Evolutionary conservation across 23 red algal genomes (phyloP), one percentile per base, ranked within the genome.

Genomic region (Gracilaria caudata): DNA sequence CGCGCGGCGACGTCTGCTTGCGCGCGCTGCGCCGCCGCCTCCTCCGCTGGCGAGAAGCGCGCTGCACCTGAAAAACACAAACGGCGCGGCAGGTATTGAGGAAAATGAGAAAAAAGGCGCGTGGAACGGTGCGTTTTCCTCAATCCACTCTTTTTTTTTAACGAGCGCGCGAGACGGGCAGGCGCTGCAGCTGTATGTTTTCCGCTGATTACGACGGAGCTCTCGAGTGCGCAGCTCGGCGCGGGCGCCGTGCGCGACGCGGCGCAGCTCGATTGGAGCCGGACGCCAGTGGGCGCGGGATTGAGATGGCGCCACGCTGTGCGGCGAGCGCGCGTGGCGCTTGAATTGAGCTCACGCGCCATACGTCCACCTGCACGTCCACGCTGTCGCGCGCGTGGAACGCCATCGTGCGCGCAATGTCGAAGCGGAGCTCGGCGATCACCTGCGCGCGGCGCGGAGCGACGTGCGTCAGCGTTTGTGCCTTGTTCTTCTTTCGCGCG

Each of bases 301-400:
- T n/a, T n/a, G n/a, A n/a, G n/a, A n/a, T n/a, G n/a, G n/a, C n/a
- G n/a, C n/a, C n/a, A n/a, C n/a, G n/a, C n/a, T n/a, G n/a, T 6
- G 57, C 57, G 57, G 57, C 57, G 57, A 61, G 7, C 4, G 57
- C 57, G 57, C n/a, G 20, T 16, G 20, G 57, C 56, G 29, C 78
- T 10, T 16, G 20, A 49, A 7, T 58, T 49, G 70, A 17, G 12
- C 92, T 58, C 12, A 96, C 23, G 17, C 93, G 88, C 97, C 92
- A 99, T 4, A 99, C 56, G 47, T 99, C 97, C 30, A 99, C 97
- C 24, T 38, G 89, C 14, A 99, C 70, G 63, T 95, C 93, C 13
- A 79, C 85, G 16, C 32, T 23, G 19, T 57, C 37, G 47, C 28
- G 32, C 54, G 35, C 40, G 86, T 99, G 97, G 78, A 99, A 99